These are phyloP conservation scores for Suillus paluster DNA, from an alignment of 768 basidiomycete species.

Conservation along the genomic window DNA sequence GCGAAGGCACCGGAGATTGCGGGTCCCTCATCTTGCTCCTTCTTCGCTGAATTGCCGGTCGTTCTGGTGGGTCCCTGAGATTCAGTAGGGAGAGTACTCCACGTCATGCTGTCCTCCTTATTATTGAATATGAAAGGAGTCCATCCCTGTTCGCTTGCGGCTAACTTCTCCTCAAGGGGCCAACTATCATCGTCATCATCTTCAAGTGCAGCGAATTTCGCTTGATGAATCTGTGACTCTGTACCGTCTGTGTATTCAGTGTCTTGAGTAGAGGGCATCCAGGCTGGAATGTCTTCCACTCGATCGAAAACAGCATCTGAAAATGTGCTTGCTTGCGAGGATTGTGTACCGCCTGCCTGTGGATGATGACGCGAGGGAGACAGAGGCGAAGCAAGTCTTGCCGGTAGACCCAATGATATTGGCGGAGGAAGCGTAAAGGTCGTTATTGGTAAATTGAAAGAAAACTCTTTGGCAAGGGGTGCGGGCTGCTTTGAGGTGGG, in stretches of 20 bases:
- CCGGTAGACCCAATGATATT: conserved; percentile 49
- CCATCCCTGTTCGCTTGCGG: conserved; percentile 60
- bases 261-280: conserved; percentile 67
- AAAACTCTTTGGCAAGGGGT: conserved; percentile 30
- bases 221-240: conserved; percentile 38
- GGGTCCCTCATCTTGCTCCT: conserved; percentile 5
- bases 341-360: conserved; percentile 42
- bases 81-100: conserved; percentile 71
- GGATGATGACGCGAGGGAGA: conserved; percentile 20
- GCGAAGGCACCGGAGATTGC: conserved; percentile 9
- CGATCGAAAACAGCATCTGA: conserved; percentile 58
- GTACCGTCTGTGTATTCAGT: conserved; percentile 49
- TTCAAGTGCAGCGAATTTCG: background rate
- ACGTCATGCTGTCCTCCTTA: conserved; percentile 72
- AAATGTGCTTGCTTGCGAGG: conserved; percentile 54
- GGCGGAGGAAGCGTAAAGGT: conserved; percentile 49
- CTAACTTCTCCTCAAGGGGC: conserved; percentile 71
- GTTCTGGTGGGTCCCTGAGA: conserved; percentile 46
- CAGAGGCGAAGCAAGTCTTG: conserved; percentile 35
- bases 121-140: conserved; percentile 54
- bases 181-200: conserved; percentile 73
- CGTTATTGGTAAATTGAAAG: conserved; percentile 40
- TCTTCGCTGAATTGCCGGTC: conserved; percentile 13
- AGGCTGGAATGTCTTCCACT: conserved; percentile 47
- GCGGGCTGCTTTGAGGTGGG: conserved; percentile 23